Base-by-base conservation (phyloP, 768 basidiomycete genomes). In the Leucocoprinus sp. region DNA sequence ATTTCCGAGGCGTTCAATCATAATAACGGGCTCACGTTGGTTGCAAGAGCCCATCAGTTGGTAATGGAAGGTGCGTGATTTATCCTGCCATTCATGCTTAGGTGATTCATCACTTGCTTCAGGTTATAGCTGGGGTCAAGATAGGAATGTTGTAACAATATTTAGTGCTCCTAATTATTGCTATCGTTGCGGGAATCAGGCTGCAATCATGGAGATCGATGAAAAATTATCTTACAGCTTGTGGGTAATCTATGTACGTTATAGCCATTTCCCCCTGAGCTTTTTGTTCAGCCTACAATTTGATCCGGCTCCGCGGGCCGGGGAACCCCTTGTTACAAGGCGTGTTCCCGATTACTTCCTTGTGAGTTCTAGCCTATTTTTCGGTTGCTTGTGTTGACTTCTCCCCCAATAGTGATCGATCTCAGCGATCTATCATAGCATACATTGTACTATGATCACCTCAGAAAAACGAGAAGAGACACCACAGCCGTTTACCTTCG, bases 131-230 rank as follows among this genome's bases (percentile, higher is more conserved):
- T 98, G 95, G 95, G 92, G 93, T 49, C 95, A 98, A 68, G 95
- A 98, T 69, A 80, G 92, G 65, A 98, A 97, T 63, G 95, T 99
- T 18, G 95, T 99, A 54, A 99, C 95, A 34, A 97, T 99, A 61
- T 99, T 97, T 74, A 97, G 93, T 53, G 96, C 96, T 54, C 96
- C 96, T 34, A 99, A 99, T 69, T 99, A 97, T 67, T 99, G 95
- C 69, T 99, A 99, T 73, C 77, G 96, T 63, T 99, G 96, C 63
- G 96, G 96, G 43, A 99, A 99, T 64, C 96, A 98, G 60, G 96
- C 96, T 45, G 96, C 96, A 40, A 99, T 99, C 64, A 95, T 99
- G 83, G 96, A 99, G 66, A 96, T 99, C 65, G 96, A 99, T 67
- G 89, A 92, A 80, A 92, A 92, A 76, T 72, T 90, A 80, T 88